Conservation (phyloP, 495 filamentous ascomycete species). For the Xylaria flabelliformis region DNA sequence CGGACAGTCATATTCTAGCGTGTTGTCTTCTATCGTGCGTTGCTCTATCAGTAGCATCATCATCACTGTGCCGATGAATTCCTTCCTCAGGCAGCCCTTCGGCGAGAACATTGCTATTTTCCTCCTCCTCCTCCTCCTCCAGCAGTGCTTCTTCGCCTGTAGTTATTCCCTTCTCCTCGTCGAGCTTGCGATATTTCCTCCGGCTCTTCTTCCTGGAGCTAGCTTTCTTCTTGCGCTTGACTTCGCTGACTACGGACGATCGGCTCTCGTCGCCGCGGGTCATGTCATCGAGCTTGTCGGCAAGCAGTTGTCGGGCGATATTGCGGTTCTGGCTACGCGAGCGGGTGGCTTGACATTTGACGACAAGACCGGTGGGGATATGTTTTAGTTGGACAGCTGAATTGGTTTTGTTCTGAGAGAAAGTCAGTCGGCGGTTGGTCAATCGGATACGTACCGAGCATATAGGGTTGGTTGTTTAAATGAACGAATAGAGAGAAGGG, state of each 20-base stretch:
- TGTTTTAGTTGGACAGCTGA: slow-evolving; percentile 95
- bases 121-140: slow-evolving; percentile 6
- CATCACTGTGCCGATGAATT: slow-evolving; percentile 23
- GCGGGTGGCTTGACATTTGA: slow-evolving; percentile 91
- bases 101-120: slow-evolving; percentile 16
- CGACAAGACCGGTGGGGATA: slow-evolving; percentile 82
- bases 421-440: background rate
- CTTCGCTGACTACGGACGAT: slow-evolving; percentile 46
- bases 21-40: slow-evolving; percentile 13
- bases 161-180: slow-evolving; percentile 44
- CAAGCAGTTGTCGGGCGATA: slow-evolving; percentile 79
- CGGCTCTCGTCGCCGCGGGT: slow-evolving; percentile 56
- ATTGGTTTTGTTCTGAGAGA: slow-evolving; percentile 87
- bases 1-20: background rate
- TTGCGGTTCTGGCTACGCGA: slow-evolving; percentile 88
- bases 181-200: slow-evolving; percentile 57
- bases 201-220: slow-evolving; percentile 57
- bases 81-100: slow-evolving; percentile 23
- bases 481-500: slow-evolving; percentile 10
- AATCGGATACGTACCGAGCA: background rate
- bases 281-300: slow-evolving; percentile 74
- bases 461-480: background rate
- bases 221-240: slow-evolving; percentile 54
- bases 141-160: slow-evolving; percentile 8
- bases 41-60: background rate